A percentile compares a stretch with the other conserved stretches of the same genome.
Evolutionary conservation across 192 early-diverging fungal genomes (phyloP).

Genomic region (Paraglomus occultum): DNA sequence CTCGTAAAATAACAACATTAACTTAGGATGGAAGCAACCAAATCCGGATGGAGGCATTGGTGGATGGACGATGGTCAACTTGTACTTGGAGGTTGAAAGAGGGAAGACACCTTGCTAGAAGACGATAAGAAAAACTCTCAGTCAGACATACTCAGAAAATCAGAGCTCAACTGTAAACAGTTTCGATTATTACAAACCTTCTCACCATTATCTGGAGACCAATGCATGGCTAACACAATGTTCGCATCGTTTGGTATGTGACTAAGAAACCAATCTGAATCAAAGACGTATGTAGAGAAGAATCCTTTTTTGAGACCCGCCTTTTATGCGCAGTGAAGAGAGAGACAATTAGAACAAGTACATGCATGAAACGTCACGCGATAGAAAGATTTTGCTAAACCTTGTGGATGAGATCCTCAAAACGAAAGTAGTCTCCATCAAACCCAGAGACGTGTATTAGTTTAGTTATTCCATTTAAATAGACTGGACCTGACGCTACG

Average conservation of each 20-base stretch:
- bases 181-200: too few species aligned
- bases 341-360: background rate
- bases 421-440: constrained; percentile 22
- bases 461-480: background rate
- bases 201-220: constrained; percentile 32
- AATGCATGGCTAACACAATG: constrained; percentile 43
- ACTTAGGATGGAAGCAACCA: constrained; percentile 59
- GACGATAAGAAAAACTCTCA: background rate
- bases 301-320: constrained; percentile 42
- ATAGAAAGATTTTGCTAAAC: background rate
- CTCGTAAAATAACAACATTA: constrained; percentile 57
- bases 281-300: constrained; percentile 51
- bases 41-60: constrained; percentile 34
- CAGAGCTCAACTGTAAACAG: background rate
- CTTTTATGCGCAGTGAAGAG: constrained; percentile 1
- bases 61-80: constrained; percentile 46
- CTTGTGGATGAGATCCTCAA: constrained; percentile 40
- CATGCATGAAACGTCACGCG: background rate
- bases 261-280: constrained; percentile 45
- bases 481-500: background rate
- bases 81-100: constrained; percentile 21
- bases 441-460: background rate
- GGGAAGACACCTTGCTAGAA: constrained; percentile 29
- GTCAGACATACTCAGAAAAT: background rate
- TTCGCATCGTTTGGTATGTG: constrained; percentile 42